These are phyloP conservation scores for Letharia lupina DNA, from an alignment of 495 filamentous ascomycete species.

Conservation along the genomic window DNA sequence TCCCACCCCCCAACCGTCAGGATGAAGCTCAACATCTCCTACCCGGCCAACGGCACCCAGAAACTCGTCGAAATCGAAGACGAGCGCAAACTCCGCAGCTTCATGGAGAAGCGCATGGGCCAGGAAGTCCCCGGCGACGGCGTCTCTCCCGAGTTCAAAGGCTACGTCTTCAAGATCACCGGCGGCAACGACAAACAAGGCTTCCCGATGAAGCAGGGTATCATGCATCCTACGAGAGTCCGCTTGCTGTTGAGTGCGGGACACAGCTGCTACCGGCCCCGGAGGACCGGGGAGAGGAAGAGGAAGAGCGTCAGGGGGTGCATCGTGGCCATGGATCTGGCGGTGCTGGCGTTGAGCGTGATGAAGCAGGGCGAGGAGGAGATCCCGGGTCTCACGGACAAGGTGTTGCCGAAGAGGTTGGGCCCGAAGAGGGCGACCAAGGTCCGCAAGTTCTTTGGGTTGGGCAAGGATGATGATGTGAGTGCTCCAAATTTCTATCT, in stretches of 20 bases:
- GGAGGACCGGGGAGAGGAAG: slow-evolving; percentile 96
- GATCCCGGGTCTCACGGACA: slow-evolving; percentile 91
- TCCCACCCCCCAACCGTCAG: slow-evolving; percentile 34
- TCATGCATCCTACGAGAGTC: slow-evolving; percentile 97
- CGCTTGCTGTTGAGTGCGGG: slow-evolving; percentile 86
- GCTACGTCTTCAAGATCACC: slow-evolving; percentile 96
- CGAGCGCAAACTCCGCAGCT: slow-evolving; percentile 83
- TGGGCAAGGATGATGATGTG: slow-evolving; percentile 99
- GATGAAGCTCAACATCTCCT: slow-evolving; percentile 97
- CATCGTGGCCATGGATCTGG: slow-evolving; percentile 91
- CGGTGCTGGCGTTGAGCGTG: slow-evolving; percentile 84
- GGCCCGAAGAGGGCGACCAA: slow-evolving; percentile 99
- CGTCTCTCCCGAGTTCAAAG: slow-evolving; percentile 97
- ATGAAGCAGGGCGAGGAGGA: slow-evolving; percentile 96
- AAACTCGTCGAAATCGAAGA: slow-evolving; percentile 98
- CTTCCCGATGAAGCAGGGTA: slow-evolving; percentile 99
- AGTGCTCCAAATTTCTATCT: slow-evolving; percentile 16
- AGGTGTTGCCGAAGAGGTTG: slow-evolving; percentile 93
- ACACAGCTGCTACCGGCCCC: slow-evolving; percentile 95
- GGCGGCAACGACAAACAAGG: slow-evolving; percentile 99
- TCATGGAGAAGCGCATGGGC: slow-evolving; percentile 94
- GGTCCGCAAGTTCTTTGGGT: slow-evolving; percentile 96
- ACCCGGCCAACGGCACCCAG: slow-evolving; percentile 96
- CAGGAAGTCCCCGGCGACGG: slow-evolving; percentile 88
- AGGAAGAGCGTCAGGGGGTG: slow-evolving; percentile 95